phyloP scores from a whole-genome alignment of 768 basidiomycete genomes.

The Lactarius hengduanensis region DNA sequence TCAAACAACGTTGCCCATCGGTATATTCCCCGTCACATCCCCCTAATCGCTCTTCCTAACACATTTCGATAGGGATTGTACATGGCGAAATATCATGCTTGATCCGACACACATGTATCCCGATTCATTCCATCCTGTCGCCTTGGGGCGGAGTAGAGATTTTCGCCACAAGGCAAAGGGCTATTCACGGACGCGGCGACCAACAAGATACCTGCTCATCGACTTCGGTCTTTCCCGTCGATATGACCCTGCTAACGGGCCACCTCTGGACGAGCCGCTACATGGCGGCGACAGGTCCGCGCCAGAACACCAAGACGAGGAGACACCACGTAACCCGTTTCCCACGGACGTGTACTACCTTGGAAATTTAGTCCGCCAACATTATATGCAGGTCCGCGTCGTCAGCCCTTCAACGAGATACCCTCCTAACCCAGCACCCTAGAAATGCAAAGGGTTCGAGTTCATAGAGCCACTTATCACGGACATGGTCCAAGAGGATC shows the following conservation, averaged over 20 bases:
- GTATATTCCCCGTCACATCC: background rate
- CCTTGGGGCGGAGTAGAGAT: slow-evolving; percentile 8
- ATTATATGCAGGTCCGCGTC: slow-evolving; percentile 3
- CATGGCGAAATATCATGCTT: slow-evolving; percentile 19
- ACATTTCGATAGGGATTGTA: background rate
- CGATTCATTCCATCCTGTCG: slow-evolving; percentile 17
- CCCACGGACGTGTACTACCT: slow-evolving; percentile 24
- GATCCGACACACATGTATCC: slow-evolving; percentile 23
- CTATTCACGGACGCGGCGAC: slow-evolving; percentile 2
- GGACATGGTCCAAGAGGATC: slow-evolving; percentile 40
- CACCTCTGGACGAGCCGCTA: slow-evolving; percentile 14
- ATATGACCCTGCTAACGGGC: slow-evolving; percentile 12
- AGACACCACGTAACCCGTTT: slow-evolving; percentile 21
- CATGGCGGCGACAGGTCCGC: slow-evolving; percentile 24
- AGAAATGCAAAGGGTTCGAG: slow-evolving; percentile 11
- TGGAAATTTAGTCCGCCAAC: slow-evolving; percentile 10
- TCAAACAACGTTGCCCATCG: slow-evolving; percentile 23
- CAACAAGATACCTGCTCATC: slow-evolving; percentile 15
- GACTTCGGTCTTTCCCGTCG: slow-evolving; percentile 18
- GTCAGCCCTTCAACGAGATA: background rate
- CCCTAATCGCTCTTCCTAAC: background rate
- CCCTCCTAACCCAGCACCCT: background rate
- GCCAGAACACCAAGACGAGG: slow-evolving; percentile 16
- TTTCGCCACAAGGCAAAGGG: slow-evolving; percentile 8
- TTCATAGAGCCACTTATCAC: slow-evolving; percentile 21